Evolutionary conservation across 208 protist genomes (phyloP), one percentile per base, ranked within the genome.

Genomic region (Angomonas deanei): DNA sequence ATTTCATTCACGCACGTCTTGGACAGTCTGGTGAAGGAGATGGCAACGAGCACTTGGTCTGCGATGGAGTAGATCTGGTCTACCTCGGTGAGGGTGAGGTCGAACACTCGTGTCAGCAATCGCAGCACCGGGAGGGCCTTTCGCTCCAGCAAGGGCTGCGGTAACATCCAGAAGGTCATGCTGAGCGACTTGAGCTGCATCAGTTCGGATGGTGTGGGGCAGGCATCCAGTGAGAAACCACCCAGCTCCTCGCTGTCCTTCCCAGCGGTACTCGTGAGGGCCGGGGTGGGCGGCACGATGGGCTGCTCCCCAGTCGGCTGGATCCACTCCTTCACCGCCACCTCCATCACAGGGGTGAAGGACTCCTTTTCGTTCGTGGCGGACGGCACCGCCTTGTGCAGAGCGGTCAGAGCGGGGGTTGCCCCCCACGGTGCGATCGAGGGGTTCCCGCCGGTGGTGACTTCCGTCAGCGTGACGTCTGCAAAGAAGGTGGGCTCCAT

Each of bases 61-160:
- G 67, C 76, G 38, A 33, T 60, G 0, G 63, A 28, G 52, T 68
- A 58, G 36, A 86, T 42, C 48, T 68, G 58, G 54, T 92, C 80
- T 23, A 75, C 63, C 52, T 90, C 72, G 3, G 73, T 69, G 28
- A 86, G 76, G 1, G 64, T 50, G 24, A 84, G 23, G 61, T 94
- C 84, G 11, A 94, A 42, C 15, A 42, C 50, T 10, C 28, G 33
- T 6, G 21, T 52, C 15, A 49, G 28, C 13, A 53, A 33, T 8
- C 24, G 34, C 10, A 52, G 4, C 2, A 61, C n/a, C 17, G 57
- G 15, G 10, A 10, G 33, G 21, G 28, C 27, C n/a, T 52, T 31
- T 38, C 5, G 36, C 50, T 56, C 50, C 27, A 56, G 23, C 27
- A 56, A 11, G 50, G 50, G n/a, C 42, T 19, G 23, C 17, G 42